Base-by-base conservation (phyloP, 2,329 filamentous ascomycete genomes). In the Pleoardoris graminearum region DNA sequence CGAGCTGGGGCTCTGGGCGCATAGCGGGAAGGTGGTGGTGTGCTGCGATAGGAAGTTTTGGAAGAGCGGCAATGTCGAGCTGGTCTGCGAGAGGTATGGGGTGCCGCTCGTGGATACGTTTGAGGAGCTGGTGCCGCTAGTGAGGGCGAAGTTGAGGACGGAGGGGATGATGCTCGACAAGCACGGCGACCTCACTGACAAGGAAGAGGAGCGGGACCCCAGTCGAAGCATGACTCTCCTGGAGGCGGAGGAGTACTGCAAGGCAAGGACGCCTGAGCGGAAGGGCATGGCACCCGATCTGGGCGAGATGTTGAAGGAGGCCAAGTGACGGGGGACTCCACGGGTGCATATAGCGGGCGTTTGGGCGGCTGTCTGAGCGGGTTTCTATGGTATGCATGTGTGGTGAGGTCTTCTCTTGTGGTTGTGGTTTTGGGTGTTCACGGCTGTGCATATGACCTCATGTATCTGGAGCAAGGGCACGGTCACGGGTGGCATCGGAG, bases 41-140 rank as follows among this genome's bases (percentile, higher is more conserved):
- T 79, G 80, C 36, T 84, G 80, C 41, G 74, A 77, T 1, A 66
- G 75, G 21, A 76, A 75, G 0, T 88, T 82, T 60, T 77, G 69
- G 69, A 85, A 85, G 66, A 76, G 76, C n/a, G 85, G 83, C 0
- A 86, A 88, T 57, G 82, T 88, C 27, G 74, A 82, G 60, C 71
- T 84, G 12, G 77, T 85, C 8, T 86, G 84, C 54, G 64, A 72
- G 52, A 74, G 74, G 48, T 80, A 79, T 54, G 74, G 68, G 0
- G 66, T 85, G 5, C 69, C 75, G 32, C 64, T 81, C 50, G 68
- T 81, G 25, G 71, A 76, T 14, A 75, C 62, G 2, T 70, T 79
- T 21, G 71, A 71, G 4, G 74, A 76, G 6, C 60, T 85, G 45
- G 61, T 60, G n/a, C 61, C 66, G 17, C 48, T 58, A 4, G 62